phyloP scores from a whole-genome alignment of 257 asterid genomes.

The Solanum microdontum region DNA sequence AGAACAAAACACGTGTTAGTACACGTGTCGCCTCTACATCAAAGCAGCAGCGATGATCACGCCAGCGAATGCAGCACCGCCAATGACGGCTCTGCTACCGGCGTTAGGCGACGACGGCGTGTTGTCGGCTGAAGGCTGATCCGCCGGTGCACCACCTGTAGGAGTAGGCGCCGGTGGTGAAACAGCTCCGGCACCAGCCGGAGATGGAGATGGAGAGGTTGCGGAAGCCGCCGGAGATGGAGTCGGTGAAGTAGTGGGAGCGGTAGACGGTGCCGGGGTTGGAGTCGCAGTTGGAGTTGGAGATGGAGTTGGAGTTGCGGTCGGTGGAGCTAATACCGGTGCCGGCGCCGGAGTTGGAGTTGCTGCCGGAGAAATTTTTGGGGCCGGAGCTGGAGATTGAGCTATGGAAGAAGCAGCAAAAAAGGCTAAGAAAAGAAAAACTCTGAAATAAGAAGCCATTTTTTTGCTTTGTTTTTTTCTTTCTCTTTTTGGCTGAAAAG shows the following conservation, averaged over 20 bases:
- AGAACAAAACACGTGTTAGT: constrained; percentile 21
- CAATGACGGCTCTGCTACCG: constrained; percentile 39
- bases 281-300: not conserved
- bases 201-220: constrained; percentile 6
- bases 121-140: constrained; percentile 11
- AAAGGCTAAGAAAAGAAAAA: constrained; percentile 40
- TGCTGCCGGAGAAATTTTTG: constrained; percentile 48
- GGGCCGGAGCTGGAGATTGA: constrained; percentile 51
- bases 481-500: not conserved
- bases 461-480: not conserved
- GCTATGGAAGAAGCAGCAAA: constrained; percentile 48
- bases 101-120: constrained; percentile 29
- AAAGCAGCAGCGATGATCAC: constrained; percentile 46
- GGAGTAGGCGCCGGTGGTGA: constrained; percentile 30
- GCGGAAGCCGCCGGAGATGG: constrained; percentile 3
- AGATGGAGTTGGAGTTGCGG: constrained; percentile 8
- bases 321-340: constrained; percentile 19
- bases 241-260: not conserved
- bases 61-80: constrained; percentile 50
- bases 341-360: constrained; percentile 34
- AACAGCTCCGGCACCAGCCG: constrained; percentile 1
- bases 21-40: constrained; percentile 24
- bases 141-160: constrained; percentile 6
- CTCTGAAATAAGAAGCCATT: constrained; percentile 30
- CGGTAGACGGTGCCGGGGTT: not conserved